Conservation (phyloP, 1,284 basidiomycete species). For the Sutorius eximius region DNA sequence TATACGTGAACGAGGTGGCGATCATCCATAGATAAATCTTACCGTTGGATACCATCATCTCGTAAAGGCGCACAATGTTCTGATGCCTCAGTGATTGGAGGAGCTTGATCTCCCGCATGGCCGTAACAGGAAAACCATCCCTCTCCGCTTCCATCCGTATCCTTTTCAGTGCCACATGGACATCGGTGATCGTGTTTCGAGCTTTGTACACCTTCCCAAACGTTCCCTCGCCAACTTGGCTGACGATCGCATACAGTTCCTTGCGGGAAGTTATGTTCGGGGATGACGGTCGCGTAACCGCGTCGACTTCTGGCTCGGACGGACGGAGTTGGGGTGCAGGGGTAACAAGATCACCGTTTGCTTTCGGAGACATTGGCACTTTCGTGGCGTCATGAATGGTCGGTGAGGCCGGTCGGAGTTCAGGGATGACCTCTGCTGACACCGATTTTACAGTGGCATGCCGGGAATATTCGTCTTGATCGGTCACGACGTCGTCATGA, state of each 20-base stretch:
- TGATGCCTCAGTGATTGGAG: constrained; percentile 88
- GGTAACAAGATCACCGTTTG: constrained; percentile 23
- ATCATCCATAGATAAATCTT: constrained; percentile 26
- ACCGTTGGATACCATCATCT: constrained; percentile 99
- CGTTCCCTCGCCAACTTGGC: constrained; percentile 97
- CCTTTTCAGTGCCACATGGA: constrained; percentile 89
- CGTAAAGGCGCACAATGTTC: constrained; percentile 88
- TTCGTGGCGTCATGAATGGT: constrained; percentile 21
- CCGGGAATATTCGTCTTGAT: constrained; percentile 23
- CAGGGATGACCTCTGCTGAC: constrained; percentile 9
- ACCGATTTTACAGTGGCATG: constrained; percentile 4
- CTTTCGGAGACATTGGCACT: constrained; percentile 26
- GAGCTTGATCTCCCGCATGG: constrained; percentile 98
- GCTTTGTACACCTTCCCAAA: constrained; percentile 99
- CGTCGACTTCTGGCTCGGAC: constrained; percentile 30
- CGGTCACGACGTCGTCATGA: constrained; percentile 25
- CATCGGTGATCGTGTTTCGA: constrained; percentile 72
- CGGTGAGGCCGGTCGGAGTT: constrained; percentile 21
- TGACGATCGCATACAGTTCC: constrained; percentile 84
- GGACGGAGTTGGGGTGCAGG: constrained; percentile 20
- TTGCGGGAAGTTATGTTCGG: constrained; percentile 39
- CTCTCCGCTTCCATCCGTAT: constrained; percentile 98
- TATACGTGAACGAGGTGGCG: constrained; percentile 11
- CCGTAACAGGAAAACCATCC: constrained; percentile 98
- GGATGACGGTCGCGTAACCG: constrained; percentile 34